These are phyloP conservation scores for Musa beccarii DNA, from an alignment of 176 grass and related monocot genomes.

Conservation along the genomic window DNA sequence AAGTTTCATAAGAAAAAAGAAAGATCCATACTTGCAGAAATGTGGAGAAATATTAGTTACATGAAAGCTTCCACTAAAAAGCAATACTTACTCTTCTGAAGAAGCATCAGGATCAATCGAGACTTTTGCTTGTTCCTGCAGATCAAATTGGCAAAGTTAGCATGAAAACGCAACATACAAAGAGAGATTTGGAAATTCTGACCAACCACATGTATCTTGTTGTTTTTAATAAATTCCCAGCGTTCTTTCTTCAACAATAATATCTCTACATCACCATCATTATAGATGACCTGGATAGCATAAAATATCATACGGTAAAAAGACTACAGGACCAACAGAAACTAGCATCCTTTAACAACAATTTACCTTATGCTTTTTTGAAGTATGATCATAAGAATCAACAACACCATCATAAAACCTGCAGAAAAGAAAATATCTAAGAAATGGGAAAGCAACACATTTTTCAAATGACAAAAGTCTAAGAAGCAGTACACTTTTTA, in stretches of 20 bases:
- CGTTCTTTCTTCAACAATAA: slow-evolving; percentile 47
- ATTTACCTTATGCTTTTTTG: slow-evolving; percentile 56
- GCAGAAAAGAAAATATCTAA: slow-evolving; percentile 19
- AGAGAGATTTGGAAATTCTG: not conserved
- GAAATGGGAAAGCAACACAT: not conserved
- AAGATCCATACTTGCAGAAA: too few relatives aligned
- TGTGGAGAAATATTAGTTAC: not conserved
- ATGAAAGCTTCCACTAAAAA: not conserved
- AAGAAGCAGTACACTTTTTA: not conserved
- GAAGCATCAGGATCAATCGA: slow-evolving; percentile 12
- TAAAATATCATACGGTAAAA: slow-evolving; percentile 9
- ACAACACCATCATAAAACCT: slow-evolving; percentile 75
- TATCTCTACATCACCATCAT: slow-evolving; percentile 68
- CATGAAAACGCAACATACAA: not conserved
- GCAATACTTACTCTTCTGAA: slow-evolving; percentile 26
- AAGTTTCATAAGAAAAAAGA: not conserved
- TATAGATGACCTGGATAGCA: slow-evolving; percentile 51
- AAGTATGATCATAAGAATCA: slow-evolving; percentile 33
- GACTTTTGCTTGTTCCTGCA: slow-evolving; percentile 30
- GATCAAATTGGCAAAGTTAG: slow-evolving; percentile 19
- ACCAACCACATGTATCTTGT: slow-evolving; percentile 21
- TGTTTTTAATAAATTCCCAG: slow-evolving; percentile 45
- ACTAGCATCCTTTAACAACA: not conserved
- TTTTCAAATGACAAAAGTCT: not conserved
- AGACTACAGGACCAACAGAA: not conserved